phyloP scores from a whole-genome alignment of 345 rosid species.

The Hevea brasiliensis region DNA sequence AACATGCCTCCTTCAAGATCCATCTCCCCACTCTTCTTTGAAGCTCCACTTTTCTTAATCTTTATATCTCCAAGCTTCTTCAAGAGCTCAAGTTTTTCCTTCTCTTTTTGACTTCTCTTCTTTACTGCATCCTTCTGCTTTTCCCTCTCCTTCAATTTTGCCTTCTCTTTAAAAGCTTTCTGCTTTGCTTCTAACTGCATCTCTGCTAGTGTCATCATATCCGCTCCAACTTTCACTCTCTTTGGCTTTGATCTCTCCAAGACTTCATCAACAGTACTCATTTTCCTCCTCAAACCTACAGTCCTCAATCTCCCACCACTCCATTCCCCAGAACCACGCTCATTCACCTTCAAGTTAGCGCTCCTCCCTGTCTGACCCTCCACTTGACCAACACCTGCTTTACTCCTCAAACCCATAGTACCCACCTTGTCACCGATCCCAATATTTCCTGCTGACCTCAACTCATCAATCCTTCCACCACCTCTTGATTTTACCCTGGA shows the following conservation, averaged over 20 bases:
- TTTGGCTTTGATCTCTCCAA: slow-evolving; percentile 35
- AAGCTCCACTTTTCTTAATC: slow-evolving; percentile 27
- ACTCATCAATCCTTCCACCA: slow-evolving; percentile 11
- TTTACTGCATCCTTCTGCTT: slow-evolving; percentile 7
- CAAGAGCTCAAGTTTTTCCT: slow-evolving; percentile 13
- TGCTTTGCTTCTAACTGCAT: slow-evolving; percentile 55
- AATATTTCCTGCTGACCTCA: not conserved
- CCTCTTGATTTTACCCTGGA: slow-evolving; percentile 13
- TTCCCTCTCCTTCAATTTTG: slow-evolving; percentile 32
- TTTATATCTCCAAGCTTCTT: slow-evolving; percentile 16
- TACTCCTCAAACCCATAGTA: slow-evolving; percentile 28
- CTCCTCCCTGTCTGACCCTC: not conserved
- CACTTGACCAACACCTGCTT: slow-evolving; percentile 25
- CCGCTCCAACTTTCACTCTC: slow-evolving; percentile 42
- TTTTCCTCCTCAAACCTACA: slow-evolving; percentile 35
- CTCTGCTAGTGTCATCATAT: slow-evolving; percentile 72
- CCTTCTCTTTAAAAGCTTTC: slow-evolving; percentile 35
- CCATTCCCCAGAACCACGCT: slow-evolving; percentile 22
- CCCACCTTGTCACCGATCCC: slow-evolving; percentile 4
- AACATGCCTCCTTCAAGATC: slow-evolving; percentile 21
- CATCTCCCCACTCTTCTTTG: slow-evolving; percentile 26
- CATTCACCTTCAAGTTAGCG: not conserved
- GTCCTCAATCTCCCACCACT: slow-evolving; percentile 42
- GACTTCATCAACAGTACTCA: slow-evolving; percentile 36
- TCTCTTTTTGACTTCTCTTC: slow-evolving; percentile 18